Percentiles rank a stretch among this genome's conserved stretches.
phyloP scores from a whole-genome alignment of 177 flowering plant species.

The Vitis hybrid region DNA sequence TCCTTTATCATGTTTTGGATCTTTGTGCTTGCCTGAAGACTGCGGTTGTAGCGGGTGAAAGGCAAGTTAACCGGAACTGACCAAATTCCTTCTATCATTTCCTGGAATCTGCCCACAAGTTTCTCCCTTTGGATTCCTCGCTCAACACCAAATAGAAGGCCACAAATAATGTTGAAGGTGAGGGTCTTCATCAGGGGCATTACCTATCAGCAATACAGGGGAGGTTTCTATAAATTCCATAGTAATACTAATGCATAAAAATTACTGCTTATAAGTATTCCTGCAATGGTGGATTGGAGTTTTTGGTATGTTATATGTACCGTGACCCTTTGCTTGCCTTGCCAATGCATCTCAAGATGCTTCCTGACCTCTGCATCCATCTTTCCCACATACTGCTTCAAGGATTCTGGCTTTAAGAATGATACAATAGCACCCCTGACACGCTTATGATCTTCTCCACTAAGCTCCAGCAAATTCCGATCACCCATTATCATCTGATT shows the following conservation, averaged over 20 bases:
- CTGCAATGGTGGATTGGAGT: not conserved
- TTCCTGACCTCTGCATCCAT: conserved; percentile 34
- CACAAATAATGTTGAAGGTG: conserved; percentile 60
- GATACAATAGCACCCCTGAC: conserved; percentile 29
- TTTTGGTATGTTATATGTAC: conserved; percentile 16
- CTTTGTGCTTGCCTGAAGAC: conserved; percentile 46
- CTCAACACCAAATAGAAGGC: conserved; percentile 54
- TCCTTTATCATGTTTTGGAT: conserved; percentile 29
- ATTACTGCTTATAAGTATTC: not conserved
- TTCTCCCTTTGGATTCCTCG: conserved; percentile 39
- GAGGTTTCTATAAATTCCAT: not conserved
- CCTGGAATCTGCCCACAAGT: conserved; percentile 29
- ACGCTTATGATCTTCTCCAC: conserved; percentile 42
- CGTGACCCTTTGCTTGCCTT: conserved; percentile 31
- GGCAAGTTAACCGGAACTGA: conserved; percentile 65
- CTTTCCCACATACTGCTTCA: conserved; percentile 38
- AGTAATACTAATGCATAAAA: not conserved
- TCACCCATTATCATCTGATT: conserved; percentile 28
- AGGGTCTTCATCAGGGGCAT: conserved; percentile 61
- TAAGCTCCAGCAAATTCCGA: conserved; percentile 26
- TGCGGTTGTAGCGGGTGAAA: conserved; percentile 53
- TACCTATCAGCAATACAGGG: conserved; percentile 29
- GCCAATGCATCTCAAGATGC: conserved; percentile 39
- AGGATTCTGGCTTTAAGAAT: conserved; percentile 39
- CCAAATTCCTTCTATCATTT: conserved; percentile 57